Conservation (phyloP, 805 yeast species). For the Torulaspora delbrueckii region DNA sequence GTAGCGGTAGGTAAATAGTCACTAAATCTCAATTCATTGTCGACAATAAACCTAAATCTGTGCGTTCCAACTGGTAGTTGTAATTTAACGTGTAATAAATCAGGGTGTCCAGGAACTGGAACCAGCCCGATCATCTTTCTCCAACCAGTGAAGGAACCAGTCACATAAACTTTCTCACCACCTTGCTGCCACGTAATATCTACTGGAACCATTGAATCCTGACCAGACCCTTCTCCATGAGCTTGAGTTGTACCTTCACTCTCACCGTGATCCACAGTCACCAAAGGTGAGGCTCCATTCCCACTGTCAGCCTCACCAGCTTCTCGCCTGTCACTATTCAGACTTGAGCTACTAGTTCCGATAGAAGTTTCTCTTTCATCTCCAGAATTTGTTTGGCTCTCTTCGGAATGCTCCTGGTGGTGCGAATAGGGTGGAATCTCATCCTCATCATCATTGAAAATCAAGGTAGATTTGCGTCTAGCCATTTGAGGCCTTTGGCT, state of each 20-base stretch:
- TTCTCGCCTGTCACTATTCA: neutral
- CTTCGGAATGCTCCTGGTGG: slow-evolving; percentile 10
- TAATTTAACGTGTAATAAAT: slow-evolving; percentile 56
- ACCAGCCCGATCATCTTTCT: slow-evolving; percentile 90
- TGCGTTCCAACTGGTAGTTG: slow-evolving; percentile 89
- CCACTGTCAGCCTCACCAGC: neutral
- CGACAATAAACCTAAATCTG: slow-evolving; percentile 88
- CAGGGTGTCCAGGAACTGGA: slow-evolving; percentile 35
- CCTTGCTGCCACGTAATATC: slow-evolving; percentile 93
- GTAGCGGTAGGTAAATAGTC: slow-evolving; percentile 94
- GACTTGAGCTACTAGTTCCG: slow-evolving; percentile 2
- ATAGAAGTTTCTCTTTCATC: neutral
- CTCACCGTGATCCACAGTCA: neutral
- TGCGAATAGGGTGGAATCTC: slow-evolving; percentile 13
- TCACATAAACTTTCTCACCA: slow-evolving; percentile 91
- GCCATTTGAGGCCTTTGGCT: slow-evolving; percentile 24
- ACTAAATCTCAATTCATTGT: slow-evolving; percentile 83
- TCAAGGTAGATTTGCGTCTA: slow-evolving; percentile 65
- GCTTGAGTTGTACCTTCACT: slow-evolving; percentile 2
- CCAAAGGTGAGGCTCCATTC: slow-evolving; percentile 2
- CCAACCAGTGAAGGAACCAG: slow-evolving; percentile 98
- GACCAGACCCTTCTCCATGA: slow-evolving; percentile 6
- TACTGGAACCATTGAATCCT: slow-evolving; percentile 41
- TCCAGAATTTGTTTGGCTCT: slow-evolving; percentile 5
- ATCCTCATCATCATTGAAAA: slow-evolving; percentile 64